Conservation (phyloP, 805 yeast species). For the Phaffomyces opuntiae region DNA sequence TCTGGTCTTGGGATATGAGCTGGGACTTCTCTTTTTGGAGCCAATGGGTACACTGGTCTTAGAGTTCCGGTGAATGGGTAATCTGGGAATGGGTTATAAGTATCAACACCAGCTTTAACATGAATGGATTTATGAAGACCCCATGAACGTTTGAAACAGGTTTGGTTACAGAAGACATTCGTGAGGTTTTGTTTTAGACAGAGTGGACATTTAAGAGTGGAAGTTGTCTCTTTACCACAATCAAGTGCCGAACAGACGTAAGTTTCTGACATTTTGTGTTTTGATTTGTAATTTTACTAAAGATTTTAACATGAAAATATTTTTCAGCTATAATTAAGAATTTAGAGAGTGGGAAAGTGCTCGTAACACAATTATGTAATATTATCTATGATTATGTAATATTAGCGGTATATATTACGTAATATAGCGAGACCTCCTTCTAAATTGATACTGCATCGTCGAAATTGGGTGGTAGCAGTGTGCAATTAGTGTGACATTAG, state of each 20-base stretch:
- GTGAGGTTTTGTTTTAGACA: conserved; percentile 69
- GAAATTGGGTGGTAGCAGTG: too few species aligned
- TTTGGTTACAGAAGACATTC: conserved; percentile 72
- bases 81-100: conserved; percentile 83
- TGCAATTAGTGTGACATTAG: too few species aligned
- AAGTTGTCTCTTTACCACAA: conserved; percentile 77
- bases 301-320: not conserved
- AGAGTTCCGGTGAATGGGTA: conserved; percentile 67
- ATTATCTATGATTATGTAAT: too few species aligned
- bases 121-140: conserved; percentile 71
- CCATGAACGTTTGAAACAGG: conserved; percentile 73
- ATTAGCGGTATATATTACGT: too few species aligned
- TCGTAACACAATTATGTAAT: not conserved
- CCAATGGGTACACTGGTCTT: conserved; percentile 75
- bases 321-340: too few species aligned
- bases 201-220: conserved; percentile 81
- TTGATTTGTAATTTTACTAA: not conserved
- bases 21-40: conserved; percentile 67
- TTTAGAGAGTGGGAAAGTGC: too few species aligned
- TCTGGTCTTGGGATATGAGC: conserved; percentile 71
- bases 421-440: too few species aligned
- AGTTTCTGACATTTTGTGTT: not conserved
- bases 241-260: conserved; percentile 64
- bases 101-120: conserved; percentile 47
- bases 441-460: too few species aligned